Percentiles rank a stretch among this genome's conserved stretches.
Evolutionary conservation across 805 yeast genomes (phyloP).

Genomic region (Blastobotrys robertii): DNA sequence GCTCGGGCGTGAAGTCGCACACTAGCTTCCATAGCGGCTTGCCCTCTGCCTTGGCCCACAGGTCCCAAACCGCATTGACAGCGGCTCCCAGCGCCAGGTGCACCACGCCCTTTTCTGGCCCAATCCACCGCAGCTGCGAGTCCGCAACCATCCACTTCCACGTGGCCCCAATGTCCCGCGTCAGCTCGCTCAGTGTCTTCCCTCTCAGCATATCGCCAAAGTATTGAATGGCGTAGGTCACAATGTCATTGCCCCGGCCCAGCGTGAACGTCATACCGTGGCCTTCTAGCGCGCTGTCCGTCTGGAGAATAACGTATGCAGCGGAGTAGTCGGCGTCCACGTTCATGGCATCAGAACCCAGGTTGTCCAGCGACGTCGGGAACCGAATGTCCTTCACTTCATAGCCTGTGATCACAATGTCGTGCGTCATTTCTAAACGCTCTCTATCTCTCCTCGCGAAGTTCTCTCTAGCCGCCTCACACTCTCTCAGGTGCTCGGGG

Average conservation of each 20-base stretch:
- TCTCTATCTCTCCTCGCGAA: too few species aligned
- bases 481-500: too few species aligned
- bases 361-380: constrained; percentile 33
- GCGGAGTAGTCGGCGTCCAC: constrained; percentile 34
- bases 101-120: constrained; percentile 36
- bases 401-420: constrained; percentile 23
- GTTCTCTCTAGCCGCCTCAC: too few species aligned
- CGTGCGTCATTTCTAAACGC: too few species aligned
- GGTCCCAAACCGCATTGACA: constrained; percentile 36
- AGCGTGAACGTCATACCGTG: constrained; percentile 37
- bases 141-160: constrained; percentile 34
- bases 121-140: constrained; percentile 36
- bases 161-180: constrained; percentile 32
- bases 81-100: constrained; percentile 35
- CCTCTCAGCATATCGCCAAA: constrained; percentile 31
- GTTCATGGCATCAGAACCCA: constrained; percentile 37
- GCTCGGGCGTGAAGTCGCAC: constrained; percentile 35
- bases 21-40: constrained; percentile 37
- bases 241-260: constrained; percentile 32
- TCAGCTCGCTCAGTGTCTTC: constrained; percentile 25
- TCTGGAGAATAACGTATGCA: constrained; percentile 29
- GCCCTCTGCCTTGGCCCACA: constrained; percentile 32
- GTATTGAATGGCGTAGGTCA: constrained; percentile 29
- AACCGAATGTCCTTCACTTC: constrained; percentile 29
- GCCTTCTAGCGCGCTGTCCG: constrained; percentile 27